Evolutionary conservation across 768 basidiomycete species (phyloP), one percentile per base, ranked within the genome.

Genomic region (Mycena kentingensis): DNA sequence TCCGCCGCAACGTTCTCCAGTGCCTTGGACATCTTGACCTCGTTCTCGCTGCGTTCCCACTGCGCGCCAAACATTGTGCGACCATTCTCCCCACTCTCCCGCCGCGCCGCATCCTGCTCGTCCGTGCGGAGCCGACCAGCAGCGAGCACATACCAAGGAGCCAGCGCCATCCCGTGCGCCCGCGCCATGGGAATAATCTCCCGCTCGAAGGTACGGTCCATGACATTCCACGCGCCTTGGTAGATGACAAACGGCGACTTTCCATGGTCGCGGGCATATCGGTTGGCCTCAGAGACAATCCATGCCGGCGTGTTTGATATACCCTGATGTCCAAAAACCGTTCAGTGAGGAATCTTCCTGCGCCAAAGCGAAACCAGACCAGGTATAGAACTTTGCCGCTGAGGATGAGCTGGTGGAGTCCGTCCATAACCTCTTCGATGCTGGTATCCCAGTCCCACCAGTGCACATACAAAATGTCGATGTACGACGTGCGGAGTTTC

Each of bases 381-480:
- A 77, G 65, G 49, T 79, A 78, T 21, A 74, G 65, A 13, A 77
- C 76, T 52, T 78, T 80, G 31, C 76, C 76, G 32, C 65, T 61
- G 25, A 65, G 66, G 46, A 79, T 73, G 27, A 79, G 63, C 15
- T 63, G 65, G 58, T 79, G 73, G 6, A 81, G 63, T 13, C 65
- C 63, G 31, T 72, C 70, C 79, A 79, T 77, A 19, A 79, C 58
- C 59, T 82, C 80, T 38, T 73, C 67, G 27, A 79, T 31, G 26
- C 55, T 29, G 5, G 55, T 52, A 26, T 57, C 50, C 67, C 69
- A 77, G 50, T 79, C 78, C 79, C 76, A 75, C 70, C 73, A 79
- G 58, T 83, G 82, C 5, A 82, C 59, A 53, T 84, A 82, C 25
- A 83, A 63, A 43, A 84, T 73, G 57, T 84, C 82, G 59, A 84